Conservation (phyloP, 306 rosid species). For the Pachyrhizus erosus region DNA sequence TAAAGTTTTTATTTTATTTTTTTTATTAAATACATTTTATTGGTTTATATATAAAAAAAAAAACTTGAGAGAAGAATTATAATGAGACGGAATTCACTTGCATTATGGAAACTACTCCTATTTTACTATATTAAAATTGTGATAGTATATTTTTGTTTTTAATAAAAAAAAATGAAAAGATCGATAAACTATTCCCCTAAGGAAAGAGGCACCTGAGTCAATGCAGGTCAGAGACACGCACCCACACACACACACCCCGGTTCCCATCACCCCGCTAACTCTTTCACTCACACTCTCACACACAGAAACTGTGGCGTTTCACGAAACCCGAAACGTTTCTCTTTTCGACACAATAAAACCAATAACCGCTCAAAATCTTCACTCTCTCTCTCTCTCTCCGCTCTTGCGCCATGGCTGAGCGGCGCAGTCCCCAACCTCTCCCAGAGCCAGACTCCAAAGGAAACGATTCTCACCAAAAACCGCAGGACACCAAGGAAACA, state of each 20-base stretch:
- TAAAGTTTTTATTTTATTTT: too few species aligned
- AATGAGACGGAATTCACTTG: too few species aligned
- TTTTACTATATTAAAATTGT: too few species aligned
- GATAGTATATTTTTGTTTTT: too few species aligned
- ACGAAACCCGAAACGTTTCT: conserved; percentile 48
- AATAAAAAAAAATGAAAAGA: too few species aligned
- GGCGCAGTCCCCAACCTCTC: conserved; percentile 47
- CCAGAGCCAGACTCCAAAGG: conserved; percentile 22
- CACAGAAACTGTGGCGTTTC: conserved; percentile 46
- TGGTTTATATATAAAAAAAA: too few species aligned
- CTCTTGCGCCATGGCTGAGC: conserved; percentile 53
- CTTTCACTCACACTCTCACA: neutral
- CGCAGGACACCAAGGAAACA: neutral
- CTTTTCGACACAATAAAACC: conserved; percentile 47
- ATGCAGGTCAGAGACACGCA: conserved; percentile 59
- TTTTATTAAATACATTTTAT: too few species aligned
- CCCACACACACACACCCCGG: conserved; percentile 44
- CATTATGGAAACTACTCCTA: too few species aligned
- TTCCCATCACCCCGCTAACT: conserved; percentile 19
- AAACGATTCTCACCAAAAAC: conserved; percentile 22
- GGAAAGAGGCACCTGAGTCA: conserved; percentile 62
- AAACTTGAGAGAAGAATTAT: too few species aligned
- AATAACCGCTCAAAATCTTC: conserved; percentile 42
- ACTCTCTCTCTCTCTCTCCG: conserved; percentile 29
- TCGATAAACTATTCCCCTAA: too few species aligned